Percentiles rank a stretch among this genome's conserved stretches.
These are phyloP conservation scores for Sporothrix sp. DNA, from an alignment of 2,329 filamentous ascomycete genomes.

Conservation along the genomic window DNA sequence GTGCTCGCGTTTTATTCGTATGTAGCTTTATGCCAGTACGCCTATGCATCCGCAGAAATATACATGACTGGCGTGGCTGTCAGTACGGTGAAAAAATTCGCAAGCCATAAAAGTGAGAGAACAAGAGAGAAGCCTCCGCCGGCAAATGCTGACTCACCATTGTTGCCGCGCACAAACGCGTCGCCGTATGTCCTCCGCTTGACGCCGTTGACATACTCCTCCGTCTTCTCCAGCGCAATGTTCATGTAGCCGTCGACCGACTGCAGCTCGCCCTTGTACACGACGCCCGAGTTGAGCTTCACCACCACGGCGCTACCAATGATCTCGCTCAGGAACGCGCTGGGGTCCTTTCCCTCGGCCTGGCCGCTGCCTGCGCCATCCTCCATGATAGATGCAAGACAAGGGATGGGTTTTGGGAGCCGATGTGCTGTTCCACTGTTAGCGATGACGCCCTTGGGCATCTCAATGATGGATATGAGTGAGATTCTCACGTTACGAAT, in stretches of 20 bases:
- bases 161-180: conserved; percentile 92
- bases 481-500: too few relatives aligned
- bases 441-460: not conserved
- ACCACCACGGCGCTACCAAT: conserved; percentile 91
- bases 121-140: not conserved
- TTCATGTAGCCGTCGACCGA: conserved; percentile 99
- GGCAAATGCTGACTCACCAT: conserved; percentile 66
- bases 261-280: conserved; percentile 95
- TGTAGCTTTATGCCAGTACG: not conserved
- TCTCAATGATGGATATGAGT: too few relatives aligned
- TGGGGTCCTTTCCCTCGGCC: conserved; percentile 79
- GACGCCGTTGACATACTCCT: conserved; percentile 79
- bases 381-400: conserved; percentile 50
- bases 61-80: conserved; percentile 51
- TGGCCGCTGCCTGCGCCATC: conserved; percentile 51
- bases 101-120: too few relatives aligned
- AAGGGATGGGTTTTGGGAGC: not conserved
- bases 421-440: not conserved
- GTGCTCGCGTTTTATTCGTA: too few relatives aligned
- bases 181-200: conserved; percentile 81
- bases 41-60: conserved; percentile 51
- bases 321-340: conserved; percentile 86
- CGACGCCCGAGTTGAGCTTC: conserved; percentile 95
- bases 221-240: conserved; percentile 91
- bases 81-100: conserved; percentile 14